These are phyloP conservation scores for Boletales sp. DNA, from an alignment of 768 basidiomycete species.

Conservation along the genomic window DNA sequence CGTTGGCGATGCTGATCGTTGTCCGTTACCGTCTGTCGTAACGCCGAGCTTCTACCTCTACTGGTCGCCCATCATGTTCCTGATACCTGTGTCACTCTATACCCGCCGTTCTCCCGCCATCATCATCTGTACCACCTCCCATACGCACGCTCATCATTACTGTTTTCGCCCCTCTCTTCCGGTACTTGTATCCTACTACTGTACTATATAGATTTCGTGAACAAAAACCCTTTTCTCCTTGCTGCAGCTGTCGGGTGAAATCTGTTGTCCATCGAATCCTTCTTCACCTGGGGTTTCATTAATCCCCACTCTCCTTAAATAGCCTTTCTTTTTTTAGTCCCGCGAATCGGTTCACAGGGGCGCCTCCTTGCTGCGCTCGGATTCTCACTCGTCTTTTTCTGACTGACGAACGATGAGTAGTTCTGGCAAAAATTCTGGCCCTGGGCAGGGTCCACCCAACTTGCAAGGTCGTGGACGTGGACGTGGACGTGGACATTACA, in stretches of 20 bases:
- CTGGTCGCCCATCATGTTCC: slow-evolving; percentile 16
- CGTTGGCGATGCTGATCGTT: slow-evolving; percentile 23
- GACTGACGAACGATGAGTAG: slow-evolving; percentile 4
- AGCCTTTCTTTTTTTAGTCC: no score
- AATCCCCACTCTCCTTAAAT: no score
- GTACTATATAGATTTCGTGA: slow-evolving; percentile 10
- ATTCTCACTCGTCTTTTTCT: no score
- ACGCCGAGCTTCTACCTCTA: slow-evolving; percentile 11
- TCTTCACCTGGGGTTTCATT: no score
- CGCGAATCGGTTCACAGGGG: no score
- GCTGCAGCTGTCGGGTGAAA: no score
- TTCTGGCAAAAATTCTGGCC: neutral
- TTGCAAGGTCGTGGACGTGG: slow-evolving; percentile 5
- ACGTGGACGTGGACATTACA: neutral
- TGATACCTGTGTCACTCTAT: slow-evolving; percentile 31
- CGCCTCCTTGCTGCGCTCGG: no score
- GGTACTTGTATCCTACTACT: slow-evolving; percentile 20
- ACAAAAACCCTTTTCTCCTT: no score
- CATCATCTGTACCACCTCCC: slow-evolving; percentile 25
- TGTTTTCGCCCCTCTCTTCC: slow-evolving; percentile 8
- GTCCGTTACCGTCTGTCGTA: slow-evolving; percentile 17
- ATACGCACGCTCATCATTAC: slow-evolving; percentile 19
- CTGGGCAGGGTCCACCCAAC: slow-evolving; percentile 6
- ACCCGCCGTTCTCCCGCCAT: slow-evolving; percentile 23
- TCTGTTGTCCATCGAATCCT: no score